A percentile compares a stretch with the other conserved stretches of the same genome.
These are phyloP conservation scores for Psilocybe azurescens DNA, from an alignment of 768 basidiomycete genomes.

Conservation along the genomic window DNA sequence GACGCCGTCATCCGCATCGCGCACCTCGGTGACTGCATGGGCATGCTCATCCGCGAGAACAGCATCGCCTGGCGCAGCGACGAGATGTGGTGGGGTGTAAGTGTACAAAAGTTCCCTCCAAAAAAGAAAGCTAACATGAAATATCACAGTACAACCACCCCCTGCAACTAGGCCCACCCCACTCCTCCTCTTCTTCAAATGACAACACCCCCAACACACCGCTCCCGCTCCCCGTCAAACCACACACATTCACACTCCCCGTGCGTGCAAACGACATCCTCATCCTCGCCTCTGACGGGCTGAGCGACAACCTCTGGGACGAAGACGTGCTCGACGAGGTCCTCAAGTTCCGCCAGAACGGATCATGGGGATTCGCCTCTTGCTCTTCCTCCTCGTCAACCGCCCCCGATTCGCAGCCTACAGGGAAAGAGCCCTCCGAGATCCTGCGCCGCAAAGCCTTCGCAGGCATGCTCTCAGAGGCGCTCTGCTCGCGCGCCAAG, in stretches of 20 bases:
- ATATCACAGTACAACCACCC: slow-evolving; percentile 44
- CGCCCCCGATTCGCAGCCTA: not conserved
- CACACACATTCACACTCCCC: slow-evolving; percentile 68
- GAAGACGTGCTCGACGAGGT: slow-evolving; percentile 88
- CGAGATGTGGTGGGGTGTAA: slow-evolving; percentile 91
- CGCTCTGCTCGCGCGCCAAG: slow-evolving; percentile 79
- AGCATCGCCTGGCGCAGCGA: slow-evolving; percentile 84
- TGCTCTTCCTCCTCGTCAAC: not conserved
- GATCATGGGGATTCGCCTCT: slow-evolving; percentile 14
- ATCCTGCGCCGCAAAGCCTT: slow-evolving; percentile 48
- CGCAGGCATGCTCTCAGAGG: slow-evolving; percentile 77
- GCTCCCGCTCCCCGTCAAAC: slow-evolving; percentile 40
- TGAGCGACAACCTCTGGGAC: slow-evolving; percentile 90
- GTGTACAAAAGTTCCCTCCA: slow-evolving; percentile 29
- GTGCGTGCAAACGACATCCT: slow-evolving; percentile 77
- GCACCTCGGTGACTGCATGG: slow-evolving; percentile 88
- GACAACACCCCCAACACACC: slow-evolving; percentile 41
- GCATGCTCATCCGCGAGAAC: slow-evolving; percentile 81
- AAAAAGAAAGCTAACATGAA: not conserved
- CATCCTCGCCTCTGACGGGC: slow-evolving; percentile 81
- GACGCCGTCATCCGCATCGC: slow-evolving; percentile 80
- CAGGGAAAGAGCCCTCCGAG: slow-evolving; percentile 8
- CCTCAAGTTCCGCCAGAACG: slow-evolving; percentile 50
- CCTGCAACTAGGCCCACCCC: slow-evolving; percentile 46
- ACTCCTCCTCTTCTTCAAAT: slow-evolving; percentile 12